A percentile compares a stretch with the other conserved stretches of the same genome.
phyloP scores from a whole-genome alignment of 805 yeast genomes.

The Starmerella asiatica region DNA sequence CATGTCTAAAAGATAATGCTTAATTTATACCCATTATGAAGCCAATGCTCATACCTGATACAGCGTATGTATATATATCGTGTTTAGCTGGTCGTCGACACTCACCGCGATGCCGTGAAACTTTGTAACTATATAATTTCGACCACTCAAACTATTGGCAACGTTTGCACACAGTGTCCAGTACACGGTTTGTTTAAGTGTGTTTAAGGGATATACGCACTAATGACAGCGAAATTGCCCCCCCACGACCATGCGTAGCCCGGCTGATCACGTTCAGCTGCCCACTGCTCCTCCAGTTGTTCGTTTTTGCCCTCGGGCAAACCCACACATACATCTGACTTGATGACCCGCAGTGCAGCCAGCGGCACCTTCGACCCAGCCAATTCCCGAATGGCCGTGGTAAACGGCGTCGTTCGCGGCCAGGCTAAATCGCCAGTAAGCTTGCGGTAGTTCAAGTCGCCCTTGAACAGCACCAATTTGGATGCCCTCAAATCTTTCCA shows the following conservation, averaged over 20 bases:
- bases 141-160: too few relatives aligned
- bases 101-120: too few relatives aligned
- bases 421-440: slow-evolving; percentile 82
- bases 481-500: slow-evolving; percentile 43
- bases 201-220: background rate
- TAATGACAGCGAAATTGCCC: slow-evolving; percentile 88
- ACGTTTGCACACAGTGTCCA: too few relatives aligned
- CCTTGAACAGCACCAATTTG: slow-evolving; percentile 73
- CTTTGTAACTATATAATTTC: too few relatives aligned
- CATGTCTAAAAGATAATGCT: too few relatives aligned
- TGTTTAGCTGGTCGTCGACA: too few relatives aligned
- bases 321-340: slow-evolving; percentile 92
- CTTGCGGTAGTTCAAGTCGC: slow-evolving; percentile 92
- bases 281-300: slow-evolving; percentile 49
- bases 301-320: slow-evolving; percentile 58
- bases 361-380: slow-evolving; percentile 49
- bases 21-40: too few relatives aligned
- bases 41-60: too few relatives aligned
- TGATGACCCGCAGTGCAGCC: slow-evolving; percentile 77
- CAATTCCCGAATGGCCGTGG: slow-evolving; percentile 52
- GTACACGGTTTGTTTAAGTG: too few relatives aligned
- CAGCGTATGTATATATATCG: too few relatives aligned
- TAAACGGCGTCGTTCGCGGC: slow-evolving; percentile 69
- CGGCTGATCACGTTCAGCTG: slow-evolving; percentile 36
- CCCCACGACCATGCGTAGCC: slow-evolving; percentile 73